A percentile compares a stretch with the other conserved stretches of the same genome.
Conservation (phyloP, 2,329 filamentous ascomycete genomes). For the Botrytis porri region DNA sequence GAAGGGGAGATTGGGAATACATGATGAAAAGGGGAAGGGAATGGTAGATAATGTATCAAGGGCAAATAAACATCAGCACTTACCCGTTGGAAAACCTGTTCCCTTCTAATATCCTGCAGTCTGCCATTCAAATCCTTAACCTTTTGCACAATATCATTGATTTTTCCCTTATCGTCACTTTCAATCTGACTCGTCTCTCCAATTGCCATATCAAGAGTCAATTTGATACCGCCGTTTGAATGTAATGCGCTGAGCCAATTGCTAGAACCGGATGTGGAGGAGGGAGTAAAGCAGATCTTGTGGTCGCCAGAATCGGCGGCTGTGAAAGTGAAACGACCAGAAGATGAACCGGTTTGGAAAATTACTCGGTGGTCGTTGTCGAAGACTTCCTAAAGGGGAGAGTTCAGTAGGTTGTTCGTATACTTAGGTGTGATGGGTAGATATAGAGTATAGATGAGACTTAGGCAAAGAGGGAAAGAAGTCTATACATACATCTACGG, state of each 20-base stretch:
- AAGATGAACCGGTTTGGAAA: slow-evolving; percentile 71
- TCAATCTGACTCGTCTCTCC: slow-evolving; percentile 93
- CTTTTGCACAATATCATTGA: slow-evolving; percentile 82
- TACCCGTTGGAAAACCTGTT: slow-evolving; percentile 96
- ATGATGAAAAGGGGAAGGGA: not conserved
- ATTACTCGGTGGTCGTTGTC: slow-evolving; percentile 97
- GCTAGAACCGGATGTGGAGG: slow-evolving; percentile 64
- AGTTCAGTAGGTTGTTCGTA: not conserved
- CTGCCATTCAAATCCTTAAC: slow-evolving; percentile 86
- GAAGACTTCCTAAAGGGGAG: slow-evolving; percentile 68
- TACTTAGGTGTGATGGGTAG: not conserved
- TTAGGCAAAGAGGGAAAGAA: slow-evolving; percentile 1
- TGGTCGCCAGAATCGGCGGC: slow-evolving; percentile 94
- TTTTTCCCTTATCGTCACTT: slow-evolving; percentile 88
- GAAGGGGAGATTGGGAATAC: not conserved
- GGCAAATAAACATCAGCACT: slow-evolving; percentile 30
- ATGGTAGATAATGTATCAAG: not conserved
- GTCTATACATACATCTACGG: slow-evolving; percentile 67
- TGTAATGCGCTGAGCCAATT: slow-evolving; percentile 68
- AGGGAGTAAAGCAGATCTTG: slow-evolving; percentile 89
- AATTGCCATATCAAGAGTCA: slow-evolving; percentile 87
- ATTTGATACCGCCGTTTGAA: slow-evolving; percentile 73
- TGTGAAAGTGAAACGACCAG: slow-evolving; percentile 91
- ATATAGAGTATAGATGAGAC: slow-evolving; percentile 14
- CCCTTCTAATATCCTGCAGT: slow-evolving; percentile 81